Evolutionary conservation across 1,139 yeast species (phyloP).

Genomic region (Candida albicans): DNA sequence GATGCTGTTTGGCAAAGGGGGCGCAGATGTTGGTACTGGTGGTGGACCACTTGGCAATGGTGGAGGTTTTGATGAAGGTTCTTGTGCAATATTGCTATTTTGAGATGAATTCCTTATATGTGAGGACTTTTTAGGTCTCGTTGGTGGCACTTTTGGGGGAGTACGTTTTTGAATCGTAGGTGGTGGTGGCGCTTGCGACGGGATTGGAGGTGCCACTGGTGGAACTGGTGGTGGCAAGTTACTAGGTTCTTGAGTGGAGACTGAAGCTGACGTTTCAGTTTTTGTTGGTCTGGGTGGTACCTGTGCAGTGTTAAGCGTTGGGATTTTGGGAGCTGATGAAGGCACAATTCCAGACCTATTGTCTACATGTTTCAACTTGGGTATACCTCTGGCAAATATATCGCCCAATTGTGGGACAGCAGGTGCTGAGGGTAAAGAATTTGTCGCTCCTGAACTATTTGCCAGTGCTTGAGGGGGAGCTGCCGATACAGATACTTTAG

Average conservation of each 20-base stretch:
- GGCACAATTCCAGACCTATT: slow-evolving; percentile 42
- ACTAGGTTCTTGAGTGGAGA: slow-evolving; percentile 18
- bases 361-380: slow-evolving; percentile 65
- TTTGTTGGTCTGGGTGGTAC: slow-evolving; percentile 14
- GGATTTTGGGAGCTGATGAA: slow-evolving; percentile 19
- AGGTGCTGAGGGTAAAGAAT: slow-evolving; percentile 18
- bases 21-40: slow-evolving; percentile 18
- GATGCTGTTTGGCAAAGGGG: slow-evolving; percentile 13
- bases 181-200: slow-evolving; percentile 17
- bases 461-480: slow-evolving; percentile 13
- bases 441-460: slow-evolving; percentile 10
- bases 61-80: slow-evolving; percentile 15
- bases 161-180: slow-evolving; percentile 22
- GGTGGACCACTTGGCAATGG: slow-evolving; percentile 18
- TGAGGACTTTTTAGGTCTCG: slow-evolving; percentile 34
- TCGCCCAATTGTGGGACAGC: slow-evolving; percentile 67
- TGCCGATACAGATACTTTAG: slow-evolving; percentile 24
- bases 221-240: slow-evolving; percentile 31
- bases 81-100: slow-evolving; percentile 22
- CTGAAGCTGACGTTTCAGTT: slow-evolving; percentile 20
- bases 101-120: slow-evolving; percentile 26
- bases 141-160: slow-evolving; percentile 20
- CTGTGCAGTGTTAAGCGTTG: slow-evolving; percentile 15
- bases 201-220: slow-evolving; percentile 20
- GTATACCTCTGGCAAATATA: slow-evolving; percentile 83